Conservation (phyloP, 2,329 filamentous ascomycete species). For the Arthrobotrys megalospora region DNA sequence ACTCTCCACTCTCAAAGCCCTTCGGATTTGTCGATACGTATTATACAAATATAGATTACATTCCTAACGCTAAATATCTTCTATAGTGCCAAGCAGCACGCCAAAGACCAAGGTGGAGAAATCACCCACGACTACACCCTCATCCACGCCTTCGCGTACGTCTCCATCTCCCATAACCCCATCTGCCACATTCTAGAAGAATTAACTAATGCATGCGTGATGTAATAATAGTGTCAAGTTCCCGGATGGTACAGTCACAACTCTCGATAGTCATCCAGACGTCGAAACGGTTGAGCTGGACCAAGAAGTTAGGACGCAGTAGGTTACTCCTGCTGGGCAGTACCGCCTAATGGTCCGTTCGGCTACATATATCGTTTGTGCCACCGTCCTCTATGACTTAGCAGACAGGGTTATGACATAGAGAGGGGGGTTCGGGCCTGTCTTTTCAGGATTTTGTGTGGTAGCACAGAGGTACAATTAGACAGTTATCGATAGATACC, state of each 20-base stretch:
- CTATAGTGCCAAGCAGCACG: conserved; percentile 81
- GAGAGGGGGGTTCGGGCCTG: not conserved
- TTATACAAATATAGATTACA: not conserved
- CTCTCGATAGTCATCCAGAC: conserved; percentile 19
- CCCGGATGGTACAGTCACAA: conserved; percentile 2
- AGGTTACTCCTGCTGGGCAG: conserved; percentile 5
- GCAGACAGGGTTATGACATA: too few species aligned
- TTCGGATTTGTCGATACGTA: not conserved
- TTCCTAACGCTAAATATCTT: not conserved
- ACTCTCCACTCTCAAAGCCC: too few species aligned
- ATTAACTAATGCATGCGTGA: not conserved
- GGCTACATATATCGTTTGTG: not conserved
- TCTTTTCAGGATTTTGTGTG: not conserved
- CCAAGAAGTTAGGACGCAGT: not conserved
- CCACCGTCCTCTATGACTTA: not conserved
- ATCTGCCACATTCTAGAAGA: not conserved
- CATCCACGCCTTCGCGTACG: conserved; percentile 94
- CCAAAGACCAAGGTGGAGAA: conserved; percentile 81
- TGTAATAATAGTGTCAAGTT: conserved; percentile 6
- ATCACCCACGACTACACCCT: conserved; percentile 87
- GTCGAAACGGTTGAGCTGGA: not conserved
- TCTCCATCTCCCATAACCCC: conserved; percentile 63
- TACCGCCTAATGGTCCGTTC: not conserved
- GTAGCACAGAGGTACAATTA: conserved; percentile 2
- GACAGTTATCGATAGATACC: not conserved